Percentiles rank a stretch among this genome's conserved stretches.
phyloP scores from a whole-genome alignment of 345 rosid genomes.

The Alliaria petiolata region DNA sequence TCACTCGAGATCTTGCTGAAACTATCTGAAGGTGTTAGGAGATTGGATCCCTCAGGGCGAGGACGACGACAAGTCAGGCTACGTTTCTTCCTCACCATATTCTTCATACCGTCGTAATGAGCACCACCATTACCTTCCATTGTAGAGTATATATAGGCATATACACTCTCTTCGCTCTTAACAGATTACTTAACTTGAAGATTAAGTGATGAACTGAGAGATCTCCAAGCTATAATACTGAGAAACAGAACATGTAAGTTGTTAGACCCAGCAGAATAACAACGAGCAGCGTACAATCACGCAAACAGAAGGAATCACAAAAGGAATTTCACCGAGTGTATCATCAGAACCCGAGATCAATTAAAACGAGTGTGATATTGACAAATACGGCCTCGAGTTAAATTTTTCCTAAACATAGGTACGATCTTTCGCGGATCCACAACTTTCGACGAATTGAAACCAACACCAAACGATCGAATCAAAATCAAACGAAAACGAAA shows the following conservation, averaged over 20 bases:
- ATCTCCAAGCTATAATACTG: not conserved
- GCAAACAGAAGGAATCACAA: not conserved
- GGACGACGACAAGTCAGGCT: conserved; percentile 60
- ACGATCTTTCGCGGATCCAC: conserved; percentile 2
- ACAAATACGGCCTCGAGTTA: not conserved
- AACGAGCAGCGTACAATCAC: too few species aligned
- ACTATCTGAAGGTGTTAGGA: conserved; percentile 37
- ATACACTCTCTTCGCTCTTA: not conserved
- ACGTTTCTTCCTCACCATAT: conserved; percentile 69
- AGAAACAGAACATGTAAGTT: not conserved
- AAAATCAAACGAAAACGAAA: not conserved
- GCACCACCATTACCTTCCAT: conserved; percentile 55
- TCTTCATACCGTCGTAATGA: conserved; percentile 37
- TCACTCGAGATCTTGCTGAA: conserved; percentile 61
- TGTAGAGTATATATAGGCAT: conserved; percentile 2
- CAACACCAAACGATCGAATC: not conserved
- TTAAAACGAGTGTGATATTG: not conserved
- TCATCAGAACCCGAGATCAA: conserved; percentile 1
- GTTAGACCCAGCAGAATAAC: not conserved
- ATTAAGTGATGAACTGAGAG: not conserved
- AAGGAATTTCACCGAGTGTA: not conserved
- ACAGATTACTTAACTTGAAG: not conserved
- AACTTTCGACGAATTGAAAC: not conserved
- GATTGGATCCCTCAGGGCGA: conserved; percentile 47
- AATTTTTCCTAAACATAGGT: not conserved